A percentile compares a stretch with the other conserved stretches of the same genome.
Conservation (phyloP, 2,329 filamentous ascomycete species). For the Fusarium sp. region DNA sequence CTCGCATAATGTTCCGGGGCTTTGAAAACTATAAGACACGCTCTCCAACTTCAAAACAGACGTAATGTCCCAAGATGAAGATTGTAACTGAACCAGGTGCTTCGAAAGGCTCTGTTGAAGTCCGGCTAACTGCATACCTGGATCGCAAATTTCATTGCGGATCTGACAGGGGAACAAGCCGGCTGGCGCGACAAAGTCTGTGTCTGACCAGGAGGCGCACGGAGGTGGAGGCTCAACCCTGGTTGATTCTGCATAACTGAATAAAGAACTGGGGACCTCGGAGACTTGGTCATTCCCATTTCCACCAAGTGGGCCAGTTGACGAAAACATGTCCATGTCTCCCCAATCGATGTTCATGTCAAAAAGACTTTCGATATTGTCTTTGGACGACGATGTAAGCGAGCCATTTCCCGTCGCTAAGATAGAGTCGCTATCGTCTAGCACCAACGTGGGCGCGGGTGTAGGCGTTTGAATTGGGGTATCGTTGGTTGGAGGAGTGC, state of each 20-base stretch:
- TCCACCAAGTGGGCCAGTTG: not conserved
- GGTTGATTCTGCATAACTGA: not conserved
- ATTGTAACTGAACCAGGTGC: not conserved
- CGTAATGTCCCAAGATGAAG: not conserved
- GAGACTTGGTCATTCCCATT: not conserved
- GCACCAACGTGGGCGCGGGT: not conserved
- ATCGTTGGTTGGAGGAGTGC: not conserved
- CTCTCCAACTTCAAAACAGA: constrained; percentile 6
- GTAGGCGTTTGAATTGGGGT: not conserved
- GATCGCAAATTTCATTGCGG: not conserved
- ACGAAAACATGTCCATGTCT: not conserved
- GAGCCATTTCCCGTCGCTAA: not conserved
- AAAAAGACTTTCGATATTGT: not conserved
- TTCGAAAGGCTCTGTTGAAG: not conserved
- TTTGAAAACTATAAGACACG: not conserved
- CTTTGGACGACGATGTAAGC: not conserved
- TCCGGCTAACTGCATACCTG: not conserved
- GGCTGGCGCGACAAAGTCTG: not conserved
- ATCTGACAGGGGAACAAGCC: not conserved
- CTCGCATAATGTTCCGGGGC: not conserved
- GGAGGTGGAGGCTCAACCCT: not conserved
- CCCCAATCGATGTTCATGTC: not conserved
- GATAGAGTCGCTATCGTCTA: not conserved
- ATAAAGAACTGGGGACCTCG: not conserved
- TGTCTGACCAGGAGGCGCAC: not conserved